Base-by-base conservation (phyloP, 805 yeast species). In the Candida orba region DNA sequence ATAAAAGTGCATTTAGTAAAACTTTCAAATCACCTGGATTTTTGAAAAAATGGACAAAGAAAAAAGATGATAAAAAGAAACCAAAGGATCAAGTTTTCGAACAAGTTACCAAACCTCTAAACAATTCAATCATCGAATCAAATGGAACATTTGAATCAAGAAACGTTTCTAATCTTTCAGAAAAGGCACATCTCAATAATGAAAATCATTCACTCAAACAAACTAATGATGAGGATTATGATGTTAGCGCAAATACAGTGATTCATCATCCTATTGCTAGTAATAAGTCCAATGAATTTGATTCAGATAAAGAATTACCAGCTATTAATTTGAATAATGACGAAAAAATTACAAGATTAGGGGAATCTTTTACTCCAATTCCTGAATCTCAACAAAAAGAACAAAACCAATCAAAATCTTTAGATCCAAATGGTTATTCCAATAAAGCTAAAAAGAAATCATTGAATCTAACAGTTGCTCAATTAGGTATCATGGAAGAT, bases 401-500 rank as follows among this genome's bases (percentile, higher is more conserved):
- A 25, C 15, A 8, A 20, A 20, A 20, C 22, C 22, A 20, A 20
- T 5, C 4, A 5, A 20, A 20, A 20, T 20, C 22, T 5, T 27
- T 27, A 27, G 29, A 27, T 6, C 13, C 29, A 27, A 12, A 27
- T 4, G 13, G 9, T 27, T 10, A 10, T 27, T 4, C 10, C 29
- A 27, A 2, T 10, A 27, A 29, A 3, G 29, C 27, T 10, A 18
- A 33, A 6, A 25, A 45, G 30, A 57, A 50, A 33, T 56, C 58
- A n/a, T 51, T 69, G 22, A 59, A 58, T 8, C 72, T 81, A 41
- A 70, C 80, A 2, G 72, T 78, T 34, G 83, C 79, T 20, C 88
- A 84, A 51, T 58, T 80, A 42, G 79, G 80, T 2, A 65, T 83
- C 8, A 68, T 84, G 65, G 75, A 69, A 31, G 78, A 83, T 42